phyloP scores from a whole-genome alignment of 768 basidiomycete genomes.

The Nevesoporus exiguus region DNA sequence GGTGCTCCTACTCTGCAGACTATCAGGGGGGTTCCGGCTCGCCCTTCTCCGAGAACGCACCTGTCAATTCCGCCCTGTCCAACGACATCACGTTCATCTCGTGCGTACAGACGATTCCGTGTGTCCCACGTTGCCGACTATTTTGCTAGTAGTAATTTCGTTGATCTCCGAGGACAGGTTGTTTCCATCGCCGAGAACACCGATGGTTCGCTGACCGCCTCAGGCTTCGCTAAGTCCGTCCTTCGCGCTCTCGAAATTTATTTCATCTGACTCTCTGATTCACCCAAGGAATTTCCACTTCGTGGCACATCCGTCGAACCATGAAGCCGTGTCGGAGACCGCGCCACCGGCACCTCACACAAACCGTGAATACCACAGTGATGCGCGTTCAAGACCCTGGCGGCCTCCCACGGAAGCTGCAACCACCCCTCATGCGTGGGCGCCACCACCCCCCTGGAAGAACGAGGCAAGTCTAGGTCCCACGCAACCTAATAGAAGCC shows the following conservation, averaged over 20 bases:
- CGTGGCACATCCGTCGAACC: neutral
- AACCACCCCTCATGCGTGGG: neutral
- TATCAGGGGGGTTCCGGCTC: neutral
- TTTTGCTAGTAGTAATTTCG: neutral
- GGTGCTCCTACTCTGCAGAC: neutral
- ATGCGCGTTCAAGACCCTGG: neutral
- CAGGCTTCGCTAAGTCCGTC: conserved; percentile 12
- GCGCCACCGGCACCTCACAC: neutral
- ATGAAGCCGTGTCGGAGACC: too few relatives aligned
- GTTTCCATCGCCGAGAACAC: neutral
- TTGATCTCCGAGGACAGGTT: neutral
- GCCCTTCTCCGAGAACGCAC: neutral
- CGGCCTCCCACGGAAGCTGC: neutral
- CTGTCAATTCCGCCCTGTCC: neutral
- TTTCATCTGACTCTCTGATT: neutral
- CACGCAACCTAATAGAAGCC: neutral
- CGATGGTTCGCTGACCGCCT: neutral
- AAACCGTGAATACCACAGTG: neutral
- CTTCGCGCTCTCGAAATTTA: neutral
- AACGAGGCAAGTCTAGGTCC: neutral
- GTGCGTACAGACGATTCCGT: conserved; percentile 9
- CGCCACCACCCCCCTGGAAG: neutral
- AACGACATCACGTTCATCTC: neutral
- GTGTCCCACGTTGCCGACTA: conserved; percentile 3
- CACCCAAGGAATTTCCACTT: conserved; percentile 4